These are phyloP conservation scores for Biscutella laevigata DNA, from an alignment of 441 rosid species.

Conservation along the genomic window DNA sequence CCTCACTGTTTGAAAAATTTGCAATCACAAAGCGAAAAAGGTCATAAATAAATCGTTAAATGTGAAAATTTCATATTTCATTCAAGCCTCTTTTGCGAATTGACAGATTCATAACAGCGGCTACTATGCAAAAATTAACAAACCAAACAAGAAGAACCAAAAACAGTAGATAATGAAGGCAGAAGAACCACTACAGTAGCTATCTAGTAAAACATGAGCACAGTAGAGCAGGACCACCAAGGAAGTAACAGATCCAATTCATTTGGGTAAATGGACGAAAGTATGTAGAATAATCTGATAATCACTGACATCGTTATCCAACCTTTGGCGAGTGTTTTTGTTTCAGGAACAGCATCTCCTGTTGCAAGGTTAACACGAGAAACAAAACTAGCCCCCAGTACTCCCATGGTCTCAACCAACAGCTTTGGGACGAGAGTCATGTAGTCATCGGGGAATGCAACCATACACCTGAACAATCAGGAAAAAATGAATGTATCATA, in stretches of 20 bases:
- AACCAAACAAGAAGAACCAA: background rate
- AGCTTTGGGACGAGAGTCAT: conserved; percentile 73
- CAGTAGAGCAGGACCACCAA: background rate
- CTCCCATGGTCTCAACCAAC: conserved; percentile 76
- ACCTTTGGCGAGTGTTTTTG: conserved; percentile 91
- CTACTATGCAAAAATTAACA: background rate
- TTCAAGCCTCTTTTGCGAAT: background rate
- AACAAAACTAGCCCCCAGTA: conserved; percentile 62
- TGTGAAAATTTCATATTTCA: background rate
- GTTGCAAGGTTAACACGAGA: conserved; percentile 79
- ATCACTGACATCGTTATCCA: conserved; percentile 6
- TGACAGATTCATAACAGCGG: background rate
- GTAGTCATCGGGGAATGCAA: conserved; percentile 93
- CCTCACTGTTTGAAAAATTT: background rate
- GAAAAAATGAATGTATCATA: background rate
- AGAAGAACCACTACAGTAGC: background rate
- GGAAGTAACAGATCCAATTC: background rate
- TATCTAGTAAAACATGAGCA: background rate
- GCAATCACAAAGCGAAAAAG: background rate
- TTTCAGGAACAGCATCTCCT: conserved; percentile 91
- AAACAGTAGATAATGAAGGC: background rate
- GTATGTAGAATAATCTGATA: background rate
- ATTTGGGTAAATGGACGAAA: conserved; percentile 5
- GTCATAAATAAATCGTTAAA: background rate
- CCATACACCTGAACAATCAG: conserved; percentile 60